These are phyloP conservation scores for Fusarium incarnatum DNA, from an alignment of 2,329 filamentous ascomycete genomes.

Conservation along the genomic window DNA sequence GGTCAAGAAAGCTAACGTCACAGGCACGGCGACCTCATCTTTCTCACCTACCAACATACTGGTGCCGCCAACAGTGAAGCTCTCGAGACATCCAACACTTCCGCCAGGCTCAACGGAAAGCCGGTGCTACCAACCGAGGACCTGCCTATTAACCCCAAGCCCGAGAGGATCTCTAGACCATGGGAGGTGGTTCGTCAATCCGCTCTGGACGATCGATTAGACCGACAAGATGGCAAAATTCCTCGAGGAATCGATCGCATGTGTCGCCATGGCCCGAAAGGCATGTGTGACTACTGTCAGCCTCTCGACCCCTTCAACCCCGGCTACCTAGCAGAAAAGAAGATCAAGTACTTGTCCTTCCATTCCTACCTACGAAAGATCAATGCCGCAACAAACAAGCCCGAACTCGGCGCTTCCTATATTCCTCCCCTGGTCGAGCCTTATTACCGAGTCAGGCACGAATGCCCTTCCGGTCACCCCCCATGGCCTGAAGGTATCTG, in stretches of 20 bases:
- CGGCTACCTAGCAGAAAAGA: slow-evolving; percentile 91
- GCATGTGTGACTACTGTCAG: slow-evolving; percentile 99
- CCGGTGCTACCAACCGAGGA: slow-evolving; percentile 77
- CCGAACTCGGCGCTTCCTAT: slow-evolving; percentile 91
- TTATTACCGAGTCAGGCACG: slow-evolving; percentile 86
- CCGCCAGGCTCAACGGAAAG: slow-evolving; percentile 82
- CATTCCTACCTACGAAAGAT: slow-evolving; percentile 94
- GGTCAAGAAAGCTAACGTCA: slow-evolving; percentile 9
- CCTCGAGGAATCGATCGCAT: slow-evolving; percentile 82
- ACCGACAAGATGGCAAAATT: slow-evolving; percentile 92
- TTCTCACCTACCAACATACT: slow-evolving; percentile 79
- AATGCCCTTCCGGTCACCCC: slow-evolving; percentile 93
- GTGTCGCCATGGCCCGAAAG: slow-evolving; percentile 95
- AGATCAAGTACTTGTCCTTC: slow-evolving; percentile 98
- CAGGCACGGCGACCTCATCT: slow-evolving; percentile 89
- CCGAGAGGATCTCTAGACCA: slow-evolving; percentile 58
- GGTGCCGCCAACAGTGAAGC: slow-evolving; percentile 52
- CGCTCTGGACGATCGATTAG: slow-evolving; percentile 84
- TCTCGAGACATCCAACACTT: slow-evolving; percentile 55
- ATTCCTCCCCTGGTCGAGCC: slow-evolving; percentile 95
- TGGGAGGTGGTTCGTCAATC: slow-evolving; percentile 96
- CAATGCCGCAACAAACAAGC: slow-evolving; percentile 96
- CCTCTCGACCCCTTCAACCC: slow-evolving; percentile 92
- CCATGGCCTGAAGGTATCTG: slow-evolving; percentile 97
- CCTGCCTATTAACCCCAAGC: slow-evolving; percentile 76